These are phyloP conservation scores for Babesia ovata DNA, from an alignment of 169 alveolate species.

Conservation along the genomic window DNA sequence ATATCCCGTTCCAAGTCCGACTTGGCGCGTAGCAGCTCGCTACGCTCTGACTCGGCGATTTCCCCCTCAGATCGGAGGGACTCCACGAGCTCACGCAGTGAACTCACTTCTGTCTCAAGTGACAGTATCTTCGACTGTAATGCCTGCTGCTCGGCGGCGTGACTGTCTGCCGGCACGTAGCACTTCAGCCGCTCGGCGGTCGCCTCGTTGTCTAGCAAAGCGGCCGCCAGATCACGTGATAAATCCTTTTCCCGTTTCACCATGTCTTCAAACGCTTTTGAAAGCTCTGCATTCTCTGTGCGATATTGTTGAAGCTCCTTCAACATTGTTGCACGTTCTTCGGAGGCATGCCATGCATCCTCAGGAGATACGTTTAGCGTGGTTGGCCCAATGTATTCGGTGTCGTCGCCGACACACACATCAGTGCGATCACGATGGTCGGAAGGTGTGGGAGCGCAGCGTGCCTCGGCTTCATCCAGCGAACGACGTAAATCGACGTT, in stretches of 20 bases:
- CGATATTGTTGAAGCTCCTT: not conserved
- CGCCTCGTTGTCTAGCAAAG: conserved; percentile 5
- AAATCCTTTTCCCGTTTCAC: not conserved
- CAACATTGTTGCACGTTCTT: conserved; percentile 4
- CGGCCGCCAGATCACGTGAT: conserved; percentile 13
- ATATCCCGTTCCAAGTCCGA: conserved; percentile 25
- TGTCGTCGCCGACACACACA: conserved; percentile 28
- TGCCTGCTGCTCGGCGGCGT: conserved; percentile 10
- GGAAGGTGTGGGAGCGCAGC: not conserved
- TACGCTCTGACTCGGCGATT: conserved; percentile 4
- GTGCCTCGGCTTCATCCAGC: conserved; percentile 7
- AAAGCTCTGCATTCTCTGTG: conserved; percentile 9
- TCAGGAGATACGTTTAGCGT: not conserved
- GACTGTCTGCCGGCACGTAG: not conserved
- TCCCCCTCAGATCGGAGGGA: conserved; percentile 11
- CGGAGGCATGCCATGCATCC: not conserved
- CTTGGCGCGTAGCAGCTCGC: conserved; percentile 10
- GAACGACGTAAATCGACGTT: conserved; percentile 26
- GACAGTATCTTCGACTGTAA: not conserved
- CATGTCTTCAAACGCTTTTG: conserved; percentile 3
- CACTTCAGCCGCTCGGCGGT: conserved; percentile 17
- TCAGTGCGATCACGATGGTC: conserved; percentile 1
- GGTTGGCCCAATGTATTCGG: not conserved
- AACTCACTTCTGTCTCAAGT: not conserved
- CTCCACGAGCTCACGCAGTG: not conserved